Evolutionary conservation across 2,329 filamentous ascomycete species (phyloP).

Genomic region (Arthrobotrys conoides): DNA sequence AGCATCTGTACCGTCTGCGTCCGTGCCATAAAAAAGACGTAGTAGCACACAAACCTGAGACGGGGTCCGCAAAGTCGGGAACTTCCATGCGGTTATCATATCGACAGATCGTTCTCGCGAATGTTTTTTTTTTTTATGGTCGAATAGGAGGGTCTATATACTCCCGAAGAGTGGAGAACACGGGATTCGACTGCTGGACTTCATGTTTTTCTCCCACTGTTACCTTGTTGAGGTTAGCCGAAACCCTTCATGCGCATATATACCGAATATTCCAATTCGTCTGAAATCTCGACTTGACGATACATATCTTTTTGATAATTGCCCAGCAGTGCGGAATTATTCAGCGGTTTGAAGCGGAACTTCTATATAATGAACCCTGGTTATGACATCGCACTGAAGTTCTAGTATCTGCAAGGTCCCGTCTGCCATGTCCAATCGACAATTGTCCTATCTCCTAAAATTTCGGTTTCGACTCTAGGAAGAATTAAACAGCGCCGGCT

Average conservation of each 20-base stretch:
- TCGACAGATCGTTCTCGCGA: constrained; percentile 4
- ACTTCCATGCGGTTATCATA: constrained; percentile 3
- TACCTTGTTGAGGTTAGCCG: constrained; percentile 40
- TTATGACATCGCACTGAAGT: neutral
- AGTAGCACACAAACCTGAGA: neutral
- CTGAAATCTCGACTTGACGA: neutral
- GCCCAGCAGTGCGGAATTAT: constrained; percentile 25
- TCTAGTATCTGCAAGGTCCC: constrained; percentile 21
- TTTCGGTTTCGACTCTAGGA: neutral
- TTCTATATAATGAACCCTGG: neutral
- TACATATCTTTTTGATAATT: neutral
- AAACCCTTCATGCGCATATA: neutral
- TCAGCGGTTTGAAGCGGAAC: constrained; percentile 6
- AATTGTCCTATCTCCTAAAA: neutral
- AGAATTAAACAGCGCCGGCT: neutral
- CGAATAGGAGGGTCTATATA: constrained; percentile 25
- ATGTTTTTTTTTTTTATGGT: constrained; percentile 1
- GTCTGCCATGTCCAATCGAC: neutral
- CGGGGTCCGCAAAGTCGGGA: neutral
- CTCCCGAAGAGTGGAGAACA: constrained; percentile 38
- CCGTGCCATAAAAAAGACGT: constrained; percentile 6
- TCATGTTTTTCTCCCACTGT: constrained; percentile 34
- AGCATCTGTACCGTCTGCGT: constrained; percentile 1
- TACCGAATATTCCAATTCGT: constrained; percentile 3
- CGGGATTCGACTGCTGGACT: constrained; percentile 16